Percentiles rank a stretch among this genome's conserved stretches.
Evolutionary conservation across 2,329 filamentous ascomycete species (phyloP).

Genomic region (Pestalotiopsis sp.): DNA sequence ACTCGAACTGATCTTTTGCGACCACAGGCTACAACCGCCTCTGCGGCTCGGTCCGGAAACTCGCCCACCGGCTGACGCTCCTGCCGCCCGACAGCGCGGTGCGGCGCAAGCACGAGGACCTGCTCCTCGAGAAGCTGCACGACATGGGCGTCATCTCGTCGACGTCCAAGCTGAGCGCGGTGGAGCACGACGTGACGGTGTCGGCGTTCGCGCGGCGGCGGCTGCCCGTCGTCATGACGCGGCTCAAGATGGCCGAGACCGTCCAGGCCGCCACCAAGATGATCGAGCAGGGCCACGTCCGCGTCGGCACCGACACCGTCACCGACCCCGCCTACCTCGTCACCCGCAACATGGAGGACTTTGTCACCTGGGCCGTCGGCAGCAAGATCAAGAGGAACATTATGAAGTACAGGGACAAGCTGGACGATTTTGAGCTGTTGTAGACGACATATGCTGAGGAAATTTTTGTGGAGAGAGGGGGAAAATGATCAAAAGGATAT

Average conservation of each 20-base stretch:
- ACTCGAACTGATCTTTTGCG: conserved; percentile 15
- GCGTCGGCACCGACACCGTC: conserved; percentile 86
- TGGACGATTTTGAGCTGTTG: conserved; percentile 93
- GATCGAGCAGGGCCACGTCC: conserved; percentile 91
- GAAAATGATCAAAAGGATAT: background rate
- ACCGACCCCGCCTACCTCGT: conserved; percentile 90
- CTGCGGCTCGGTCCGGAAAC: conserved; percentile 80
- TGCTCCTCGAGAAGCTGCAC: conserved; percentile 88
- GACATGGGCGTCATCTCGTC: conserved; percentile 84
- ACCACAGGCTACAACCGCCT: conserved; percentile 52
- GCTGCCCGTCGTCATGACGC: conserved; percentile 87
- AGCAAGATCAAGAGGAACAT: conserved; percentile 98
- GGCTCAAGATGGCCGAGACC: conserved; percentile 87
- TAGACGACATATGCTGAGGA: conserved; percentile 38
- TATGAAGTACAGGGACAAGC: conserved; percentile 88
- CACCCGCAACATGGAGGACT: conserved; percentile 89
- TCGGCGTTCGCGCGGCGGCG: conserved; percentile 82
- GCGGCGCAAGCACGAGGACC: conserved; percentile 80
- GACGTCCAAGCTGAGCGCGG: conserved; percentile 75
- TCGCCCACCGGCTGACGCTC: conserved; percentile 84
- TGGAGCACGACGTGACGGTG: conserved; percentile 88
- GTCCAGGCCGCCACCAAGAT: conserved; percentile 82
- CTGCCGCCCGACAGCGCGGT: conserved; percentile 78
- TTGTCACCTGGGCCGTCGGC: conserved; percentile 92
- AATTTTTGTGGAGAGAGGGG: background rate